A percentile compares a stretch with the other conserved stretches of the same genome.
These are phyloP conservation scores for Talaromyces borbonicus DNA, from an alignment of 495 filamentous ascomycete species.

Conservation along the genomic window DNA sequence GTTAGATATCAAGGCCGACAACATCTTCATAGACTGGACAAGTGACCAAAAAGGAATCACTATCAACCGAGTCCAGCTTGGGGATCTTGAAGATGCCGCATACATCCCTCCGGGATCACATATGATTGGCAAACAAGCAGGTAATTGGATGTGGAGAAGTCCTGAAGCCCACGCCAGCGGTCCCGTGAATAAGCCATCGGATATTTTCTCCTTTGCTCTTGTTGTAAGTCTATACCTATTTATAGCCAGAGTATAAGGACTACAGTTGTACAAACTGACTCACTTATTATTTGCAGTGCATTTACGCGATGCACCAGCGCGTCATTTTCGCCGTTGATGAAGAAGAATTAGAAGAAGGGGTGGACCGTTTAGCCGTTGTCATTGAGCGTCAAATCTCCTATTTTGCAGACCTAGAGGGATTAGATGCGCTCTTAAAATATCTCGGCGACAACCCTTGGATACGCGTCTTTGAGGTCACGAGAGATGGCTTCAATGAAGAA, in stretches of 20 bases:
- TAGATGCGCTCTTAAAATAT: conserved; percentile 23
- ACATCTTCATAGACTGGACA: conserved; percentile 19
- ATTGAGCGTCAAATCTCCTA: conserved; percentile 39
- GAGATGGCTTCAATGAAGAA: conserved; percentile 25
- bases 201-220: conserved; percentile 36
- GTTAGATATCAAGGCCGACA: conserved; percentile 24
- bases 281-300: conserved; percentile 15
- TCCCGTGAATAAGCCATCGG: conserved; percentile 25
- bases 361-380: conserved; percentile 37
- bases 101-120: conserved; percentile 22
- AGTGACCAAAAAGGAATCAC: conserved; percentile 16
- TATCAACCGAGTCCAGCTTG: conserved; percentile 28
- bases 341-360: conserved; percentile 22
- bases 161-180: conserved; percentile 29
- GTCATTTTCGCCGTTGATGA: conserved; percentile 20
- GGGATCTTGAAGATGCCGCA: conserved; percentile 36
- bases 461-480: conserved; percentile 20
- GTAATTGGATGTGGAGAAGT: conserved; percentile 33
- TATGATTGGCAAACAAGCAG: conserved; percentile 25
- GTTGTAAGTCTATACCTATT: conserved; percentile 23
- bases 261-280: not conserved
- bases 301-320: conserved; percentile 19
- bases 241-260: not conserved
- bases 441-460: conserved; percentile 33
- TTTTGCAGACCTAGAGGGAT: conserved; percentile 33